Conservation (phyloP, 805 yeast genomes). For the Teunomyces tritomae region DNA sequence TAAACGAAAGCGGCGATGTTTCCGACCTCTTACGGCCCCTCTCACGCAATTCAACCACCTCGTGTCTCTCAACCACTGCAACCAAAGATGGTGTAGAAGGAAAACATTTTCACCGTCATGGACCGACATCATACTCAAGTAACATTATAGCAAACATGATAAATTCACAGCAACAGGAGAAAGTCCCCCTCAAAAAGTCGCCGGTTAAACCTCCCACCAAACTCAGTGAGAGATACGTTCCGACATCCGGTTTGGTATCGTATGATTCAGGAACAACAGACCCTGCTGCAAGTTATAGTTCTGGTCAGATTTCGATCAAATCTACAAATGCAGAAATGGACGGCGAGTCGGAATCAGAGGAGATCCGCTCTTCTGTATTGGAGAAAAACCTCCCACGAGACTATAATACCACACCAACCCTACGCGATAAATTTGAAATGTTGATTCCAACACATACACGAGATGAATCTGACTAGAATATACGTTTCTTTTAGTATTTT, state of each 20-base stretch:
- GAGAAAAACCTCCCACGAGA: slow-evolving; percentile 8
- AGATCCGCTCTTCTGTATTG: slow-evolving; percentile 11
- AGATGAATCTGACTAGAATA: slow-evolving; percentile 17
- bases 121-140: slow-evolving; percentile 35
- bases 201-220: neutral
- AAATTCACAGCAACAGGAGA: slow-evolving; percentile 14
- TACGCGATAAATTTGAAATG: slow-evolving; percentile 43
- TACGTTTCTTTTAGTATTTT: no score
- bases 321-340: slow-evolving; percentile 30
- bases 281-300: neutral
- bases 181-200: neutral
- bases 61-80: slow-evolving; percentile 70
- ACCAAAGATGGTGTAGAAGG: slow-evolving; percentile 76
- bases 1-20: neutral
- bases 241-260: neutral
- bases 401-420: slow-evolving; percentile 17
- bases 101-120: slow-evolving; percentile 46
- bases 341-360: slow-evolving; percentile 21
- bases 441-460: slow-evolving; percentile 19
- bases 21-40: slow-evolving; percentile 47
- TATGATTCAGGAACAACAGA: neutral
- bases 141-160: slow-evolving; percentile 30
- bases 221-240: neutral
- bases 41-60: slow-evolving; percentile 60
- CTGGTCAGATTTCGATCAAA: slow-evolving; percentile 16